A percentile compares a stretch with the other conserved stretches of the same genome.
Conservation (phyloP, 495 filamentous ascomycete genomes). For the Penicillium coffeae region DNA sequence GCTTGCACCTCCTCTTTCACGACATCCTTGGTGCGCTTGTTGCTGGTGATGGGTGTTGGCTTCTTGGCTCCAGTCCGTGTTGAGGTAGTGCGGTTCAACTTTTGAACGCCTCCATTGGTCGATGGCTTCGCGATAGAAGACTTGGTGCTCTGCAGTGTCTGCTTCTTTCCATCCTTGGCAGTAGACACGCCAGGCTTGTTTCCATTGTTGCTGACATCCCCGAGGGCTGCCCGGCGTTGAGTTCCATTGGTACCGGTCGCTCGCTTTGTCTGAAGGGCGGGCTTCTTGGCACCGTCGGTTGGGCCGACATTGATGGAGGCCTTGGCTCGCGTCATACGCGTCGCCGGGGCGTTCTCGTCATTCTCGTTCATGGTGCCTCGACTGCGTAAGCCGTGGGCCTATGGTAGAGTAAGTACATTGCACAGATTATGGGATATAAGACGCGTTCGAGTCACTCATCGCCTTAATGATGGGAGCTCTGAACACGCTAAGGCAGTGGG, state of each 20-base stretch:
- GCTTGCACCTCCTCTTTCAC: constrained; percentile 62
- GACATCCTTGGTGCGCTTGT: constrained; percentile 38
- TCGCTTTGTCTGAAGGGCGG: constrained; percentile 75
- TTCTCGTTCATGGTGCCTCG: constrained; percentile 83
- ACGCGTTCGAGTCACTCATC: constrained; percentile 11
- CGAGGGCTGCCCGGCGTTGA: constrained; percentile 69
- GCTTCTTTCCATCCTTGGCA: constrained; percentile 46
- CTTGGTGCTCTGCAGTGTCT: constrained; percentile 60
- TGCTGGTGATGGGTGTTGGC: constrained; percentile 40
- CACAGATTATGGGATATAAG: not conserved
- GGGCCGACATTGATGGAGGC: constrained; percentile 63
- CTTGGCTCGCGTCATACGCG: constrained; percentile 90
- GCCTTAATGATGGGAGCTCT: not conserved
- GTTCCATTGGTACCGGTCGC: constrained; percentile 48
- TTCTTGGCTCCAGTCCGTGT: constrained; percentile 60
- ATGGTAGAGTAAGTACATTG: constrained; percentile 11
- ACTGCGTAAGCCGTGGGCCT: constrained; percentile 56
- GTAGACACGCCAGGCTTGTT: constrained; percentile 59
- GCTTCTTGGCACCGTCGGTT: constrained; percentile 61
- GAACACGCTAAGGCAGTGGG: constrained; percentile 5
- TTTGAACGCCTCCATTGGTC: constrained; percentile 72
- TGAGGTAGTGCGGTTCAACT: constrained; percentile 62
- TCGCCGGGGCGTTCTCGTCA: constrained; percentile 78
- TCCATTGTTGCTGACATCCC: constrained; percentile 85
- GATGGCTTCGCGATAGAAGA: constrained; percentile 38